Evolutionary conservation across 1,284 basidiomycete species (phyloP), one percentile per base, ranked within the genome.

Genomic region (Clitocybe nebularis): DNA sequence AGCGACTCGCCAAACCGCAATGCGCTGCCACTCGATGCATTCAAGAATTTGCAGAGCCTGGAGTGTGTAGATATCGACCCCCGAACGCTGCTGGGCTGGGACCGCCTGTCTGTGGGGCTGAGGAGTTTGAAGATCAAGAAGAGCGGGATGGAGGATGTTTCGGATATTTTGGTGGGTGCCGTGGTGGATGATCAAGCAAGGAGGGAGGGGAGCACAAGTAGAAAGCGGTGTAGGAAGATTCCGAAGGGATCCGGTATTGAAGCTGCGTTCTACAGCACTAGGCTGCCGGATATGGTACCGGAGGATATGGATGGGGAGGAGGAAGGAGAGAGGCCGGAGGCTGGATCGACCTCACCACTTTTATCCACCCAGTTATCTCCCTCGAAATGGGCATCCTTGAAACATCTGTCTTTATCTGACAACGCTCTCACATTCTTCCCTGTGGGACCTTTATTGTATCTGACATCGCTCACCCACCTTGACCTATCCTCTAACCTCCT

Each of bases 401-500:
- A 81, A 53, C 76, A 87, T 55, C 73, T 94, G 7, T 87, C 77
- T n/a, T 73, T 95, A 3, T 68, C 87, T 17, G 83, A 89, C 61
- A 94, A 93, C 57, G 74, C 79, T 9, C 72, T 95, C 46, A 92
- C 92, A 4, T 92, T 89, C 62, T 67, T 95, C 43, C 84, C 91
- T 14, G 63, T 78, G 13, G 72, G 87, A 10, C 74, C 86, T 1
- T 77, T 95, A 26, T 75, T 81, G 1, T 75, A 79, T 52, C 77
- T 94, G 38, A 77, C 80, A 16, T 79, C 82, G 9, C 67, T 98
- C 29, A 89, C 87, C 0, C 88, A 94, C 58, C 83, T 96, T 48
- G 93, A 94, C 61, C 74, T 94, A 19, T 93, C 91, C 17, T 86
- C 87, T 41, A 94, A 94, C 55, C 80, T 97, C 6, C 80, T 99